Evolutionary conservation across 768 basidiomycete genomes (phyloP).

Genomic region (Lactarius sanguifluus): DNA sequence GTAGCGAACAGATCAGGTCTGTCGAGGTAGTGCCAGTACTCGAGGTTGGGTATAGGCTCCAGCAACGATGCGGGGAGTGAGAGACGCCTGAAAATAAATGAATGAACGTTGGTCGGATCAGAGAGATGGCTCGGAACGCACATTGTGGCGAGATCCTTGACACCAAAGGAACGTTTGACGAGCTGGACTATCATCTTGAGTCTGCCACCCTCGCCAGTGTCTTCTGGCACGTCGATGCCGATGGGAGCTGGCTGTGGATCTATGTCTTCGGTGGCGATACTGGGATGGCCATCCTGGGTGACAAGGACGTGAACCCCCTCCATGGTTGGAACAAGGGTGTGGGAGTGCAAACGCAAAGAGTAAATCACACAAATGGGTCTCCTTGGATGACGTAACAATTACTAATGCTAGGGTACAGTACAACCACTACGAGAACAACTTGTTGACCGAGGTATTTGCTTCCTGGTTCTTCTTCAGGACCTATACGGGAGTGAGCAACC

Average conservation of each 20-base stretch:
- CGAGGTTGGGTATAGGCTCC: constrained; percentile 93
- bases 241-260: constrained; percentile 23
- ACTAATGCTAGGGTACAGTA: background rate
- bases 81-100: constrained; percentile 61
- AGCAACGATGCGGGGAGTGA: constrained; percentile 91
- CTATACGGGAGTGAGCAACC: constrained; percentile 35
- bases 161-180: constrained; percentile 87
- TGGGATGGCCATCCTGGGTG: background rate
- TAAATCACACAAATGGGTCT: background rate
- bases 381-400: background rate
- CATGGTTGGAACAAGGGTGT: background rate
- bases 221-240: constrained; percentile 36
- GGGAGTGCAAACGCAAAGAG: background rate
- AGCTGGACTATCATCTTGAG: constrained; percentile 92
- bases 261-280: background rate
- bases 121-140: constrained; percentile 41
- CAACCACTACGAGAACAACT: constrained; percentile 74
- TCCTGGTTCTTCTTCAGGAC: constrained; percentile 97
- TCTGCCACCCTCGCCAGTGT: constrained; percentile 84
- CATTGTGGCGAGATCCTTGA: constrained; percentile 95
- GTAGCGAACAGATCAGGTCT: constrained; percentile 88
- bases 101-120: constrained; percentile 11
- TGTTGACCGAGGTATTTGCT: constrained; percentile 90
- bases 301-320: background rate
- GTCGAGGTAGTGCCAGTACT: constrained; percentile 95